Evolutionary conservation across 192 early-diverging fungal genomes (phyloP).

Genomic region (Backusella australiensis): DNA sequence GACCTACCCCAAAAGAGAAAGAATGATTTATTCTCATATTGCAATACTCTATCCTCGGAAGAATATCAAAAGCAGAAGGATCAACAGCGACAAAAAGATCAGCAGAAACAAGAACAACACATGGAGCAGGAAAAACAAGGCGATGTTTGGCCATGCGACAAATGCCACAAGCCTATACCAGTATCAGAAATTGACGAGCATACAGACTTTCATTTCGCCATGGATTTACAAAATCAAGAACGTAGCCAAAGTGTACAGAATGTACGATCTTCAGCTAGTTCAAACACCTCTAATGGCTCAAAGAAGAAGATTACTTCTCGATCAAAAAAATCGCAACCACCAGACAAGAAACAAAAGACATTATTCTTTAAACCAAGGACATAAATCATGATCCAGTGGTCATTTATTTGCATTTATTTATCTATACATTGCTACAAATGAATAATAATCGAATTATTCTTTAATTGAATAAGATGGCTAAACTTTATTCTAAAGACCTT

Average conservation of each 20-base stretch:
- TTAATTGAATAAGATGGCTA: not conserved
- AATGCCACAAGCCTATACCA: constrained; percentile 29
- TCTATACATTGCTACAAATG: not conserved
- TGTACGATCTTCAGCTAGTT: not conserved
- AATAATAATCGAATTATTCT: not conserved
- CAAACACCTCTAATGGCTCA: not conserved
- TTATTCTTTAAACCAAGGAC: not conserved
- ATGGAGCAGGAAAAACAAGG: not conserved
- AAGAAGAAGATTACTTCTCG: not conserved
- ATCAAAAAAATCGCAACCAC: not conserved
- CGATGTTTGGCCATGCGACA: constrained; percentile 22
- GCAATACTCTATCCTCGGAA: not conserved
- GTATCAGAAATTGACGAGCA: constrained; percentile 40
- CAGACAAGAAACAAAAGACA: constrained; percentile 10
- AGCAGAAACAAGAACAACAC: not conserved
- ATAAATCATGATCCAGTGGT: not conserved
- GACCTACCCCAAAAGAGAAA: not conserved
- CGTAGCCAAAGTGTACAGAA: not conserved
- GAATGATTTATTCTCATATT: not conserved
- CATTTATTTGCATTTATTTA: not conserved
- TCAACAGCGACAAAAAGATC: not conserved
- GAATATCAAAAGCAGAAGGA: not conserved
- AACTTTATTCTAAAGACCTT: not conserved
- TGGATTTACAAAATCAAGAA: constrained; percentile 34
- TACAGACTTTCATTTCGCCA: constrained; percentile 55